Conservation (phyloP, 768 basidiomycete species). For the Xerocomellus amylosporus region DNA sequence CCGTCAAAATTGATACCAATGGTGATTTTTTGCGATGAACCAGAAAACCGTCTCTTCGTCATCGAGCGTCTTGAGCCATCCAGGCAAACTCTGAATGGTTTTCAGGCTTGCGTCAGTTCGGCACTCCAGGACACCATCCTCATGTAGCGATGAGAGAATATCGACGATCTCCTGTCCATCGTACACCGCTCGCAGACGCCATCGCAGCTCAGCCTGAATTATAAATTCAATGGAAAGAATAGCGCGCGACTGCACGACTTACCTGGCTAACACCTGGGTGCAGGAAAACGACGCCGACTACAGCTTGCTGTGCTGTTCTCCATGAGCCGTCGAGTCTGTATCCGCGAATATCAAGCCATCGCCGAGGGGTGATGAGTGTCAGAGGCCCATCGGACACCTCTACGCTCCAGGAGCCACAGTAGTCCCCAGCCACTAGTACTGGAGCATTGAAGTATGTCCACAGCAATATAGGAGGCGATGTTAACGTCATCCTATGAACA, state of each 20-base stretch:
- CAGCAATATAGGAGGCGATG: slow-evolving; percentile 54
- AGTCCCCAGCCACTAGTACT: slow-evolving; percentile 54
- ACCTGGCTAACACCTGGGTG: slow-evolving; percentile 77
- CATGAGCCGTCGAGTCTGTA: slow-evolving; percentile 57
- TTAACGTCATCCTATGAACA: slow-evolving; percentile 43
- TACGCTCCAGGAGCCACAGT: slow-evolving; percentile 56
- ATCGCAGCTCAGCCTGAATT: slow-evolving; percentile 61
- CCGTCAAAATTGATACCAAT: slow-evolving; percentile 62
- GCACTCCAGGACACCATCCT: slow-evolving; percentile 47
- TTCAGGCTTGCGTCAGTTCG: slow-evolving; percentile 9
- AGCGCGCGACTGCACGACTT: slow-evolving; percentile 18
- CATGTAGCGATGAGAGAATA: slow-evolving; percentile 49
- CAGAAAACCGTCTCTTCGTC: slow-evolving; percentile 54
- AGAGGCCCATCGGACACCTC: slow-evolving; percentile 43
- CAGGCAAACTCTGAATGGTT: slow-evolving; percentile 15
- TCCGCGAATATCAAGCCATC: slow-evolving; percentile 78
- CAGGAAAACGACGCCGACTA: slow-evolving; percentile 62
- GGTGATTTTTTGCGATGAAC: slow-evolving; percentile 52
- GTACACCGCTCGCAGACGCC: slow-evolving; percentile 69
- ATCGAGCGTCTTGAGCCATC: slow-evolving; percentile 39
- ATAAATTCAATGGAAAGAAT: slow-evolving; percentile 7
- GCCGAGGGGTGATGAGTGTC: slow-evolving; percentile 58
- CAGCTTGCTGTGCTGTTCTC: slow-evolving; percentile 68
- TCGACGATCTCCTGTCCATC: slow-evolving; percentile 74
- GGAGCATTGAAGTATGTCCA: slow-evolving; percentile 65